Conservation (phyloP, 2,329 filamentous ascomycete genomes). For the Sarocladiaceae sp. region DNA sequence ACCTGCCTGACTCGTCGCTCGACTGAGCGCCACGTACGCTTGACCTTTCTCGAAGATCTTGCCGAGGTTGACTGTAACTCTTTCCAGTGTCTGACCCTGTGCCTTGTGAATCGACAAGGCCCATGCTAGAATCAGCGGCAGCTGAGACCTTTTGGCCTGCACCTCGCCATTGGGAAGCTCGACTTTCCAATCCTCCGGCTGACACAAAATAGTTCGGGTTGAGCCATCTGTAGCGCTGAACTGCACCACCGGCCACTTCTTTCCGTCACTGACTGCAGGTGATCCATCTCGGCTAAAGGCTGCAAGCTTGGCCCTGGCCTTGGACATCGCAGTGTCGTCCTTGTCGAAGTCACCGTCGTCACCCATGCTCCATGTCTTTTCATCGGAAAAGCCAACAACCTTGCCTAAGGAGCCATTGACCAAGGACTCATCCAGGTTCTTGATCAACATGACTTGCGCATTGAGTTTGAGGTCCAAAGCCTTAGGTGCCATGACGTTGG, state of each 20-base stretch:
- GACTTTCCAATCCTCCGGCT: conserved; percentile 91
- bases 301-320: conserved; percentile 54
- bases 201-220: conserved; percentile 61
- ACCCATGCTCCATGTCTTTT: conserved; percentile 36
- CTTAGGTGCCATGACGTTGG: conserved; percentile 91
- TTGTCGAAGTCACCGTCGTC: conserved; percentile 34
- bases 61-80: conserved; percentile 90
- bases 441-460: conserved; percentile 99
- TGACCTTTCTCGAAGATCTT: conserved; percentile 96
- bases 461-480: conserved; percentile 78
- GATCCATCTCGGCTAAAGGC: conserved; percentile 34
- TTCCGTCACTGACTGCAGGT: conserved; percentile 15
- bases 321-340: conserved; percentile 36
- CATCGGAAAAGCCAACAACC: conserved; percentile 49
- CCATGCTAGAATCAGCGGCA: conserved; percentile 93
- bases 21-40: conserved; percentile 92
- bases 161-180: conserved; percentile 94
- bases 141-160: conserved; percentile 77
- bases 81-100: conserved; percentile 87
- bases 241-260: conserved; percentile 76
- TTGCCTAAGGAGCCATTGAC: conserved; percentile 94
- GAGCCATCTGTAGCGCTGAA: conserved; percentile 77
- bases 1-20: conserved; percentile 82
- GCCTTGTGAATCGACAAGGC: conserved; percentile 97
- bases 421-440: conserved; percentile 90